These are phyloP conservation scores for Malus hybrid DNA, from an alignment of 331 rosid genomes.

Conservation along the genomic window DNA sequence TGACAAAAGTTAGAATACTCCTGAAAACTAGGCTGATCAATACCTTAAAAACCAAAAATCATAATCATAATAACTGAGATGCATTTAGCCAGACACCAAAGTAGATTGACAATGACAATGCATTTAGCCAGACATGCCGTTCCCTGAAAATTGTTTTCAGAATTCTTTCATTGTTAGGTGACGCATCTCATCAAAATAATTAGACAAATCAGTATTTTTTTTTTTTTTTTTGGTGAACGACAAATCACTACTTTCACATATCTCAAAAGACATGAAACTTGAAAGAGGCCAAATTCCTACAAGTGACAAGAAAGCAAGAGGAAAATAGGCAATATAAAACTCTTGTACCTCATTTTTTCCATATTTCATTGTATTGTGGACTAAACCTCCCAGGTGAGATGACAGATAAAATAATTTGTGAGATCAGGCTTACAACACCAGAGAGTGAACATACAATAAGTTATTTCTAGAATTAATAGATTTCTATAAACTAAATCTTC, in stretches of 20 bases:
- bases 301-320: neutral
- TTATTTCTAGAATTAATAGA: neutral
- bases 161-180: slow-evolving; percentile 3
- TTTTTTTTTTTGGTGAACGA: too few species aligned
- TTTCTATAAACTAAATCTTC: neutral
- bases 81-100: neutral
- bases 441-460: neutral
- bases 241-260: neutral
- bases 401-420: slow-evolving; percentile 12
- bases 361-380: slow-evolving; percentile 23
- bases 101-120: too few species aligned
- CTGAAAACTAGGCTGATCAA: slow-evolving; percentile 1
- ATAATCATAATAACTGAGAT: slow-evolving; percentile 10
- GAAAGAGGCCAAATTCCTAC: neutral
- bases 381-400: slow-evolving; percentile 37
- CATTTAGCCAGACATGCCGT: too few species aligned
- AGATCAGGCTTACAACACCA: neutral
- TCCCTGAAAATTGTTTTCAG: slow-evolving; percentile 1
- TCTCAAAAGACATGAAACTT: neutral
- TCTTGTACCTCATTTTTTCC: slow-evolving; percentile 32
- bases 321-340: neutral
- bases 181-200: slow-evolving; percentile 8
- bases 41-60: slow-evolving; percentile 2
- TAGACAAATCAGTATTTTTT: neutral
- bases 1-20: slow-evolving; percentile 18